Conservation (phyloP, 2,329 filamentous ascomycete species). For the Dichotomopilus funicola region DNA sequence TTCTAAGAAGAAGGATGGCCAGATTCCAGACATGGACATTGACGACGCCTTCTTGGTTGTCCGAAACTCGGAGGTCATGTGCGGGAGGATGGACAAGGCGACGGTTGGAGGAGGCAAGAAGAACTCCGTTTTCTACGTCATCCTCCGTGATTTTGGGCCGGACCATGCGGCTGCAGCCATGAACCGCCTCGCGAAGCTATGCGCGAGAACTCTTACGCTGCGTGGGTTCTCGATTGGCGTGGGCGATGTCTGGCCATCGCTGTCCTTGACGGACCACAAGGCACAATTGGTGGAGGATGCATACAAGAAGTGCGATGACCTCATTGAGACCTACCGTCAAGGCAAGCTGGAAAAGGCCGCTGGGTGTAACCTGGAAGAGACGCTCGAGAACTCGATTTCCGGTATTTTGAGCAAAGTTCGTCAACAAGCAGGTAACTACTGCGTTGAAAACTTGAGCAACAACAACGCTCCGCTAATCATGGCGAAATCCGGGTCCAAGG, state of each 20-base stretch:
- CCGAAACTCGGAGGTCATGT: constrained; percentile 96
- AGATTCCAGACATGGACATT: constrained; percentile 65
- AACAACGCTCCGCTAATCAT: constrained; percentile 94
- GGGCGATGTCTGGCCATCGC: constrained; percentile 83
- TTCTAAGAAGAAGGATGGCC: constrained; percentile 51
- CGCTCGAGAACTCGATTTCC: constrained; percentile 82
- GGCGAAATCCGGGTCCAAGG: constrained; percentile 96
- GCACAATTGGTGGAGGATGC: constrained; percentile 68
- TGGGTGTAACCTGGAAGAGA: constrained; percentile 86
- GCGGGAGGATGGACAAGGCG: constrained; percentile 94
- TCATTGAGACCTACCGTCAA: constrained; percentile 73
- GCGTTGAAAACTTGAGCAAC: constrained; percentile 80
- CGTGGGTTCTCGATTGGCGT: constrained; percentile 95
- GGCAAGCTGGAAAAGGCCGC: constrained; percentile 79
- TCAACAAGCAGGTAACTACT: constrained; percentile 83
- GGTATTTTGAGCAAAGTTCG: constrained; percentile 89
- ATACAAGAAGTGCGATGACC: constrained; percentile 72
- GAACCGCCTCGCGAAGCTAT: constrained; percentile 88
- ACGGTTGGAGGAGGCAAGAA: constrained; percentile 98
- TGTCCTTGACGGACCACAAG: constrained; percentile 64
- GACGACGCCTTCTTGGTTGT: constrained; percentile 90
- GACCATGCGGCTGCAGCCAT: constrained; percentile 84
- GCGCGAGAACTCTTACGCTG: constrained; percentile 80
- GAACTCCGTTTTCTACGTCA: constrained; percentile 94
- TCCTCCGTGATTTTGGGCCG: constrained; percentile 89